phyloP scores from a whole-genome alignment of 441 rosid species.

The Lepidium campestre region DNA sequence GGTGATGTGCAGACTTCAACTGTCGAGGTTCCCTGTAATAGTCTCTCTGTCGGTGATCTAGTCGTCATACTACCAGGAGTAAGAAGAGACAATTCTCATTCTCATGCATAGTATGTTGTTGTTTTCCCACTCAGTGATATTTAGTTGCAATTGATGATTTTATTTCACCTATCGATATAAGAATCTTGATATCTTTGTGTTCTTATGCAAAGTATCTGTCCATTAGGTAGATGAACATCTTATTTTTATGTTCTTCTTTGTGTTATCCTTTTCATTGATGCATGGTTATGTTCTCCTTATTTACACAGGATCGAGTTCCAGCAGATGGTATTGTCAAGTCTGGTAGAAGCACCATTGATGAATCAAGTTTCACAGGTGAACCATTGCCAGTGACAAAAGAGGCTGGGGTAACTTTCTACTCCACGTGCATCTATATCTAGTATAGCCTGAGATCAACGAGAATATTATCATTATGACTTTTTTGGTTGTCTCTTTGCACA shows the following conservation, averaged over 20 bases:
- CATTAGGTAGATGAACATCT: neutral
- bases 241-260: neutral
- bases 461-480: slow-evolving; percentile 1
- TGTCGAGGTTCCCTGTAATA: slow-evolving; percentile 81
- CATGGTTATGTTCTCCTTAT: slow-evolving; percentile 7
- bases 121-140: slow-evolving; percentile 11
- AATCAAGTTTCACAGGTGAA: slow-evolving; percentile 97
- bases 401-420: slow-evolving; percentile 62
- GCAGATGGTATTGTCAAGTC: slow-evolving; percentile 91
- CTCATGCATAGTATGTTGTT: slow-evolving; percentile 25
- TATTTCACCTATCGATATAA: neutral
- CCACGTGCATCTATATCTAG: neutral
- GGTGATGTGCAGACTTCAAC: slow-evolving; percentile 39
- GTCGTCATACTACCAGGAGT: slow-evolving; percentile 90
- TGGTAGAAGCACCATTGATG: slow-evolving; percentile 91
- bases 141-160: neutral
- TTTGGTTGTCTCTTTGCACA: slow-evolving; percentile 20
- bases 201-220: neutral
- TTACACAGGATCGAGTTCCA: slow-evolving; percentile 78
- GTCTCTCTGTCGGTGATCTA: slow-evolving; percentile 82
- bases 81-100: slow-evolving; percentile 35
- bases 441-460: neutral
- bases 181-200: neutral
- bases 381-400: slow-evolving; percentile 91
- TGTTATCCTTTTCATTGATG: neutral